Evolutionary conservation across 768 basidiomycete species (phyloP).

Genomic region (Termitomyces heimii): DNA sequence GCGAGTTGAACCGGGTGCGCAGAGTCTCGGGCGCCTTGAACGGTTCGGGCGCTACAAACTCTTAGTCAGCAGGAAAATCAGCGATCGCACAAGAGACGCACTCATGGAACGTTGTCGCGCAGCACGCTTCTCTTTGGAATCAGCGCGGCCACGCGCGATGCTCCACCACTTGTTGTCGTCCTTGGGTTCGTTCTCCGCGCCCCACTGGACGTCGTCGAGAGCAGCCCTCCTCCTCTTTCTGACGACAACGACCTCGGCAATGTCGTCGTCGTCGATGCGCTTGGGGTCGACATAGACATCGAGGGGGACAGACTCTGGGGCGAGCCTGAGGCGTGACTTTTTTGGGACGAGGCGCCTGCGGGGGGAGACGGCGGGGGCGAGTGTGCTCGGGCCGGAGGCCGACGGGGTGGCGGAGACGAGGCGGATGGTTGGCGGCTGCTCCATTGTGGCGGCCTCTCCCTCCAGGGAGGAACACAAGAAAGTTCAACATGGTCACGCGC

Average conservation of each 20-base stretch:
- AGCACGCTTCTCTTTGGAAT: constrained; percentile 49
- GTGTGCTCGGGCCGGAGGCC: constrained; percentile 26
- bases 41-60: constrained; percentile 41
- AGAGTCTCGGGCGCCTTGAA: constrained; percentile 24
- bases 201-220: constrained; percentile 49
- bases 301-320: constrained; percentile 28
- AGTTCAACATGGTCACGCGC: not conserved
- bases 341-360: constrained; percentile 60
- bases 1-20: constrained; percentile 60
- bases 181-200: constrained; percentile 24
- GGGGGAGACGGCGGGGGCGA: constrained; percentile 22
- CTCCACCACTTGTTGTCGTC: constrained; percentile 73
- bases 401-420: constrained; percentile 66
- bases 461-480: not conserved
- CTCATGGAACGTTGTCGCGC: constrained; percentile 29
- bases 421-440: constrained; percentile 53
- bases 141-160: constrained; percentile 68
- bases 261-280: constrained; percentile 41
- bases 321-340: constrained; percentile 54
- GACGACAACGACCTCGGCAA: constrained; percentile 65
- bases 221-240: constrained; percentile 72
- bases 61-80: not conserved
- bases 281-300: constrained; percentile 67
- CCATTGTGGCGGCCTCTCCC: not conserved
- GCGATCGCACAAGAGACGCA: constrained; percentile 14